Base-by-base conservation (phyloP, 805 yeast species). In the Kluyveromyces nonfermentans region DNA sequence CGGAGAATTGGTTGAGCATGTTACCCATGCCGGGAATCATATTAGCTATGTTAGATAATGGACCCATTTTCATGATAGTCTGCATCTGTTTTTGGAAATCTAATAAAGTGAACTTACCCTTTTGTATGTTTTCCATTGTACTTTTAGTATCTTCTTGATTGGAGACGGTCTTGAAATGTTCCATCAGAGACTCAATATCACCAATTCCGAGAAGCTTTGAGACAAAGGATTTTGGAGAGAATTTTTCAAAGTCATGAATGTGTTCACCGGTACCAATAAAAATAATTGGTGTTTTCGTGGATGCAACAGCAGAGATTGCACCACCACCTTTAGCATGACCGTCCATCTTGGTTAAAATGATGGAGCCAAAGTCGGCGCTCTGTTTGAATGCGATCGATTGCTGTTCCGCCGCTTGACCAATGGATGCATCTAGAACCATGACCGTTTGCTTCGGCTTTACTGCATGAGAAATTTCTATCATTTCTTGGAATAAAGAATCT, bases 261-360 rank as follows among this genome's bases (percentile, higher is more conserved):
- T 93, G 98, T 64, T 90, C 98, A 60, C 98, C 98, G 2, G 97
- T 90, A 76, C 98, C 98, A 47, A 90, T 93, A 59, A 90, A 90
- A 7, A 85, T 85, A 53, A 90, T 83, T 7, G 98, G 98, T 0
- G 97, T 93, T 44, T 85, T 74, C 2, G 97, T 90, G 2, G 96
- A 93, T 2, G 98, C 98, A 43, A 90, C 97, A 0, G 98, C 98
- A 33, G 96, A 87, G 43, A 90, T 89, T 25, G 98, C 98, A 72
- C 98, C 98, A 68, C 98, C 98, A 63, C 98, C 98, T 67, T 85
- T 90, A 33, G 97, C 98, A 58, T 93, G 97, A 42, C 97, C 97
- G 66, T 90, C 98, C 94, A 90, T 80, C 64, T 90, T 90, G 18
- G 98, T 90, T 59, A 90, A 73, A 47, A 90, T 83, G 50, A 90